These are phyloP conservation scores for Tetrapisispora phaffii DNA, from an alignment of 805 yeast genomes.

Conservation along the genomic window DNA sequence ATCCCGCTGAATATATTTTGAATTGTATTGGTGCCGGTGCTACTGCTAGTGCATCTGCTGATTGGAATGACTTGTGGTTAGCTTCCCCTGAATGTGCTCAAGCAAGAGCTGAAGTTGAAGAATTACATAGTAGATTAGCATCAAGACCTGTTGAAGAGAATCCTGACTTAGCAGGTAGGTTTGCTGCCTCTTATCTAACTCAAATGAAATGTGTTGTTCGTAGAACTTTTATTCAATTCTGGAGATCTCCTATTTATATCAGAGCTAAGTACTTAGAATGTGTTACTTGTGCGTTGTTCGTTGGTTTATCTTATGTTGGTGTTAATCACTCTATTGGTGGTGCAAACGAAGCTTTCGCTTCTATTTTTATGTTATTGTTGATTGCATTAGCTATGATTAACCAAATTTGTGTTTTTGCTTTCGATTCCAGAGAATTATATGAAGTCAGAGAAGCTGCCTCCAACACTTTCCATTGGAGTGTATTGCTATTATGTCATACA, in stretches of 20 bases:
- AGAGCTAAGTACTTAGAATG: conserved; percentile 49
- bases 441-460: conserved; percentile 70
- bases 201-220: conserved; percentile 39
- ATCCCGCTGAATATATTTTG: conserved; percentile 70
- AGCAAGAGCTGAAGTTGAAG: conserved; percentile 42
- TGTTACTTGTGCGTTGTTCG: conserved; percentile 45
- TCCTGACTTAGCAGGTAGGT: conserved; percentile 33
- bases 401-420: conserved; percentile 55
- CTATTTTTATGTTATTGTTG: conserved; percentile 47
- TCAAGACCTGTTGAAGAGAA: conserved; percentile 27
- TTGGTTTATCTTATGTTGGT: conserved; percentile 56
- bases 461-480: conserved; percentile 58
- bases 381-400: conserved; percentile 45
- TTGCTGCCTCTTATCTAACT: conserved; percentile 35
- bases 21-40: conserved; percentile 78
- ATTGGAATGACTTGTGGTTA: conserved; percentile 59
- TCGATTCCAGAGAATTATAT: conserved; percentile 49
- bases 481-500: conserved; percentile 39
- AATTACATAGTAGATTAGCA: conserved; percentile 40
- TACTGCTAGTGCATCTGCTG: conserved; percentile 46
- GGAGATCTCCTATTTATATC: conserved; percentile 54
- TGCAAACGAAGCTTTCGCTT: conserved; percentile 53
- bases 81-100: conserved; percentile 41
- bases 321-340: conserved; percentile 55
- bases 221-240: conserved; percentile 50